Evolutionary conservation across 805 yeast species (phyloP).

Genomic region (Candida lessepsii): DNA sequence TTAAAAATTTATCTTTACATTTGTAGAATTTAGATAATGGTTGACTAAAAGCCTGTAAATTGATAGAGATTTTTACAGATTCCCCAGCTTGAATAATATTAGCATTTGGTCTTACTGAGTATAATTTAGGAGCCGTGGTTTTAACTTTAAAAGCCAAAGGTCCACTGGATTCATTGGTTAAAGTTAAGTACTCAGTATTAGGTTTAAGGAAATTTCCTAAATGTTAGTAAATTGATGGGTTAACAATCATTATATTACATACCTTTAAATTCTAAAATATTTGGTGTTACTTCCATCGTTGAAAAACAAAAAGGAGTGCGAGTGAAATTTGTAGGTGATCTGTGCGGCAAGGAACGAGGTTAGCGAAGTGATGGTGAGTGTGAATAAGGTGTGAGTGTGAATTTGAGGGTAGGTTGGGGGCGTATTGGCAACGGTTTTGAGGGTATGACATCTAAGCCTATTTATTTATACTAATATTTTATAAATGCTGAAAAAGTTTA

Average conservation of each 20-base stretch:
- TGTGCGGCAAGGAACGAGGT: no score
- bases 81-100: constrained; percentile 75
- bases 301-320: constrained; percentile 11
- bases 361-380: neutral
- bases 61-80: constrained; percentile 70
- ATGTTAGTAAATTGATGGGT: constrained; percentile 5
- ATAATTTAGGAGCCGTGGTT: constrained; percentile 94
- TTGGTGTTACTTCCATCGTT: constrained; percentile 71
- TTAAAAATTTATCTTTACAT: constrained; percentile 89
- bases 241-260: constrained; percentile 36
- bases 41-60: constrained; percentile 76
- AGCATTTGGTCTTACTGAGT: constrained; percentile 96
- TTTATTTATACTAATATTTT: no score
- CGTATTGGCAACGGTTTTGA: no score
- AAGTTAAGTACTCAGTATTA: constrained; percentile 59
- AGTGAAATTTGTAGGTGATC: constrained; percentile 8
- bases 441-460: no score
- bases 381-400: no score
- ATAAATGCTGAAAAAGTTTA: no score
- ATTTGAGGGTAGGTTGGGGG: no score
- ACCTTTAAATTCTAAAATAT: constrained; percentile 74
- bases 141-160: constrained; percentile 90
- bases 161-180: constrained; percentile 54
- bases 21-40: constrained; percentile 73
- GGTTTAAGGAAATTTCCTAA: constrained; percentile 75